Evolutionary conservation across 768 basidiomycete genomes (phyloP).

Genomic region (Tulasnella sp.): DNA sequence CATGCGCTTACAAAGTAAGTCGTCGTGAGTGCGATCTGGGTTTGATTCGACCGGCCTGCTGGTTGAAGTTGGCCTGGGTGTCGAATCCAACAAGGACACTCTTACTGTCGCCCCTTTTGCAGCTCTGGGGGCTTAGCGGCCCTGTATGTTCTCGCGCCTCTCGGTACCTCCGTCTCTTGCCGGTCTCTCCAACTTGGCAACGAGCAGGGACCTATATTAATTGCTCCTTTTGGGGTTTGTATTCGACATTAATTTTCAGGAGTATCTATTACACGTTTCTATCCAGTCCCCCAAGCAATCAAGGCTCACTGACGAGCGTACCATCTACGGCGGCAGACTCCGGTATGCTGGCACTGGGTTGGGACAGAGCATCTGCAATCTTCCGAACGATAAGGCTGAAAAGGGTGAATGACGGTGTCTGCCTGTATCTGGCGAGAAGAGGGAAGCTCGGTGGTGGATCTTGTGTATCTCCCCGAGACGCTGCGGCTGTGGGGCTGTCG

Average conservation of each 20-base stretch:
- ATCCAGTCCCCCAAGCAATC: neutral
- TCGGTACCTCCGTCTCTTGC: conserved; percentile 57
- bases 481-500: conserved; percentile 48
- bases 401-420: conserved; percentile 64
- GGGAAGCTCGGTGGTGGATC: conserved; percentile 39
- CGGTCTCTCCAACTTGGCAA: conserved; percentile 40
- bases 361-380: conserved; percentile 35
- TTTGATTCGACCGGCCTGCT: no score
- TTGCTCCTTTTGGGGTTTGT: neutral
- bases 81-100: neutral
- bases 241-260: neutral
- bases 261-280: no score
- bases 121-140: conserved; percentile 50
- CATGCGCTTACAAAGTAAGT: no score
- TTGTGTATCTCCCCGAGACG: neutral
- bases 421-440: conserved; percentile 58
- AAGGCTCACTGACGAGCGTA: neutral
- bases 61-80: neutral
- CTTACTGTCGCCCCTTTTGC: conserved; percentile 42
- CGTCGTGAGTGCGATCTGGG: no score
- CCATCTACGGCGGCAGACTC: neutral
- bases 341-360: conserved; percentile 11
- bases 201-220: neutral
- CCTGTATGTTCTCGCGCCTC: conserved; percentile 53
- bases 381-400: conserved; percentile 59